Evolutionary conservation across 1,284 basidiomycete species (phyloP).

Genomic region (Ganoderma boninense): DNA sequence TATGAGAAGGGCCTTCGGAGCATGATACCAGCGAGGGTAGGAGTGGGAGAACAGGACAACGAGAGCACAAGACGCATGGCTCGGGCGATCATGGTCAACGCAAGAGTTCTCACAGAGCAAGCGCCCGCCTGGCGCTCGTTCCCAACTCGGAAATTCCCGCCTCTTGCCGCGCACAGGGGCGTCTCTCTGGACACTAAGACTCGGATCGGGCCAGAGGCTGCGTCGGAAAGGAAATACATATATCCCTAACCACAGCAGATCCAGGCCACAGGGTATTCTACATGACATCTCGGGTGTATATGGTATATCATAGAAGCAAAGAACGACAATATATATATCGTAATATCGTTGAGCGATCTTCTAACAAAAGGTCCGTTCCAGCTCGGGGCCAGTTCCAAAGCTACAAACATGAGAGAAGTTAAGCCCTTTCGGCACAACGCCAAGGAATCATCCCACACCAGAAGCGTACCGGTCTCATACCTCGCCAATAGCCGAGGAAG

Average conservation of each 20-base stretch:
- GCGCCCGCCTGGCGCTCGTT: conserved; percentile 9
- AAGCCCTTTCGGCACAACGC: background rate
- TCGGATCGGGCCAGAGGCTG: background rate
- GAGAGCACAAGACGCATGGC: conserved; percentile 6
- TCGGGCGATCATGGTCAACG: background rate
- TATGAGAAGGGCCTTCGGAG: background rate
- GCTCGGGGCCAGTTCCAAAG: background rate
- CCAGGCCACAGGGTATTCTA: background rate
- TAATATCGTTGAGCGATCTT: background rate
- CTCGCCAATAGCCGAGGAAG: conserved; percentile 5
- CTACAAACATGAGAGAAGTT: background rate
- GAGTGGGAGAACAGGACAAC: conserved; percentile 2
- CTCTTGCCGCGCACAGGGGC: background rate
- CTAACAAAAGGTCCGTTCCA: background rate
- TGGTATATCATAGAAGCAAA: background rate
- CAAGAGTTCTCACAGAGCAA: conserved; percentile 15
- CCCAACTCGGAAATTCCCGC: conserved; percentile 15
- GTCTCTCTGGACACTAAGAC: background rate
- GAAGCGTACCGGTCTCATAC: conserved; percentile 1
- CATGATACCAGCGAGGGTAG: conserved; percentile 5
- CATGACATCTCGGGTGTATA: background rate
- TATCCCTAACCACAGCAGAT: background rate
- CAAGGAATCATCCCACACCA: background rate
- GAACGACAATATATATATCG: background rate
- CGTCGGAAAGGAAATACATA: background rate